phyloP scores from a whole-genome alignment of 345 rosid genomes.

The Salix koriyanagi region DNA sequence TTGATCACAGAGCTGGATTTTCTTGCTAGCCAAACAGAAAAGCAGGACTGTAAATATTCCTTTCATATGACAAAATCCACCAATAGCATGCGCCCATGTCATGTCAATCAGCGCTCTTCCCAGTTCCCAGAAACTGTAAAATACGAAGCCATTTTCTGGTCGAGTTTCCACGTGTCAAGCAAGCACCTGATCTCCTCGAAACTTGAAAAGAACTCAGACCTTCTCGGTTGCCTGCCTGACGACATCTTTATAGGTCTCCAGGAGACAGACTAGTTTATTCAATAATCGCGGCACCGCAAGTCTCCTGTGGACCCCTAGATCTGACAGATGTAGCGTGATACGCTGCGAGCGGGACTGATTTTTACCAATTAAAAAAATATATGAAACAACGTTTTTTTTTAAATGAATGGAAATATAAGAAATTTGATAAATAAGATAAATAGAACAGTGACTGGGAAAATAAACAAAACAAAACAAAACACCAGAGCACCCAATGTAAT shows the following conservation, averaged over 20 bases:
- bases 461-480: no score
- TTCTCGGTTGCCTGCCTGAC: neutral
- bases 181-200: neutral
- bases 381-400: no score
- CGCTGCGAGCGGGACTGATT: no score
- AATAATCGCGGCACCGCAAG: neutral
- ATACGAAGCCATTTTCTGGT: neutral
- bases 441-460: no score
- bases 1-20: neutral
- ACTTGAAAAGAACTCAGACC: conserved; percentile 4
- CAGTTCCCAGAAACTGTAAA: neutral
- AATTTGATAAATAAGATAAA: no score
- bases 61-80: neutral
- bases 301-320: neutral
- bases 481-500: no score
- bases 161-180: neutral
- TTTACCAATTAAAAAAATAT: no score
- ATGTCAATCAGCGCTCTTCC: neutral
- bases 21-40: neutral
- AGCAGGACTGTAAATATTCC: neutral
- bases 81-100: neutral
- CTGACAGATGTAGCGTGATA: no score
- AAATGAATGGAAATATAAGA: no score
- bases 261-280: neutral
- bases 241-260: neutral